These are phyloP conservation scores for Mycothermus thermophilus DNA, from an alignment of 495 filamentous ascomycete species.

Conservation along the genomic window DNA sequence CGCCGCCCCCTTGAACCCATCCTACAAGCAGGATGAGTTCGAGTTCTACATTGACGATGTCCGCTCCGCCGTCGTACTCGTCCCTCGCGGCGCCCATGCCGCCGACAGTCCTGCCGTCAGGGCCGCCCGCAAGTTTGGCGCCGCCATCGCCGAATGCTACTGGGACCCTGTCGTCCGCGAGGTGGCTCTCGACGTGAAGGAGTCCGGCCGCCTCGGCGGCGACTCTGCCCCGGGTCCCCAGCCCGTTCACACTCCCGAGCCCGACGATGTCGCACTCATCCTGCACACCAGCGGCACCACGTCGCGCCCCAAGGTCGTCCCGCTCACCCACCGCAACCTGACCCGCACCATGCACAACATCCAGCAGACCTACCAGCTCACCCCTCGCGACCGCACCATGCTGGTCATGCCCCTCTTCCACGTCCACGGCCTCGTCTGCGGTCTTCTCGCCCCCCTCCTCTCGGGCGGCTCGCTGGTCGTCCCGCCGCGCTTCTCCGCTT, in stretches of 20 bases:
- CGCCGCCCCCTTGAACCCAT: slow-evolving; percentile 68
- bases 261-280: slow-evolving; percentile 55
- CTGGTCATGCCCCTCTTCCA: slow-evolving; percentile 90
- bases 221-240: slow-evolving; percentile 31
- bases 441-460: slow-evolving; percentile 57
- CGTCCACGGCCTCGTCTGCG: slow-evolving; percentile 71
- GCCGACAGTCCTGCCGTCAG: slow-evolving; percentile 51
- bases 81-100: slow-evolving; percentile 52
- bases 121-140: slow-evolving; percentile 59
- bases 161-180: slow-evolving; percentile 47
- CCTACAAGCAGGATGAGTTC: slow-evolving; percentile 76
- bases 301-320: slow-evolving; percentile 69
- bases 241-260: slow-evolving; percentile 40
- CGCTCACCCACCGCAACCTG: slow-evolving; percentile 66
- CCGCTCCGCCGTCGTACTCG: slow-evolving; percentile 56
- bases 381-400: slow-evolving; percentile 54
- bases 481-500: slow-evolving; percentile 63
- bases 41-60: slow-evolving; percentile 83
- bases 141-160: slow-evolving; percentile 68
- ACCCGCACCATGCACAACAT: slow-evolving; percentile 55
- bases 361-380: slow-evolving; percentile 55
- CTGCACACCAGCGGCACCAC: slow-evolving; percentile 67
- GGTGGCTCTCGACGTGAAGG: slow-evolving; percentile 62
- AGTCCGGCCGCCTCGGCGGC: slow-evolving; percentile 50
- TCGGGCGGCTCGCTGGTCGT: slow-evolving; percentile 63